These are phyloP conservation scores for Colletotrichum acutatum DNA, from an alignment of 2,329 filamentous ascomycete species.

Conservation along the genomic window DNA sequence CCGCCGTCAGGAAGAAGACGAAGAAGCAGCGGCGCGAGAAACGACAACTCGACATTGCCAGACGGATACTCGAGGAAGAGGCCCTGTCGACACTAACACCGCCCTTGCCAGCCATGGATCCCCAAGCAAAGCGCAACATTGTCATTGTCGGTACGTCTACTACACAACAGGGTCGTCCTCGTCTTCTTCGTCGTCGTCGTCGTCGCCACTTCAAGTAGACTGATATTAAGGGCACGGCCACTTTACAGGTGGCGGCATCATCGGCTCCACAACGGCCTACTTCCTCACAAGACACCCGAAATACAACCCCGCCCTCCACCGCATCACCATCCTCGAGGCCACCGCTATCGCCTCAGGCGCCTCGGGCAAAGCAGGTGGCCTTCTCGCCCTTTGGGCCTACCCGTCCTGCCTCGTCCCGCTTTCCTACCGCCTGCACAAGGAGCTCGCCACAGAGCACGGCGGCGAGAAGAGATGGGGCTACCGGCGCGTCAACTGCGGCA, in stretches of 20 bases:
- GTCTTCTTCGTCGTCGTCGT: no score
- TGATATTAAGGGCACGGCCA: conserved; percentile 5
- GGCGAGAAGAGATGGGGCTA: conserved; percentile 90
- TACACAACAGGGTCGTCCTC: neutral
- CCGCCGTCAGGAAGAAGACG: conserved; percentile 27
- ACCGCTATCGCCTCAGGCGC: conserved; percentile 88
- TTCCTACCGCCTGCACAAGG: conserved; percentile 83
- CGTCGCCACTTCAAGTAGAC: neutral
- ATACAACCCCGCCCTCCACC: conserved; percentile 80
- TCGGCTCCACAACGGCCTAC: conserved; percentile 92
- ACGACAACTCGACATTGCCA: neutral
- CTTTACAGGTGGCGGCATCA: conserved; percentile 83
- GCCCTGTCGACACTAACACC: neutral
- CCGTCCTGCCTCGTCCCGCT: conserved; percentile 85
- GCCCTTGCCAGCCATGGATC: conserved; percentile 28
- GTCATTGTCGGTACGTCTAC: conserved; percentile 59
- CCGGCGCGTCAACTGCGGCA: conserved; percentile 79
- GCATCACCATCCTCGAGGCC: conserved; percentile 88
- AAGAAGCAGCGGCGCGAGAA: conserved; percentile 17
- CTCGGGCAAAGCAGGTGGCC: conserved; percentile 92
- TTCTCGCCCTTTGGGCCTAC: conserved; percentile 93
- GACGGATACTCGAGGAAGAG: conserved; percentile 12
- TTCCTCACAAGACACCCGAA: conserved; percentile 87
- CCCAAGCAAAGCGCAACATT: conserved; percentile 52
- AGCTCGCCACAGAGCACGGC: conserved; percentile 85